A percentile compares a stretch with the other conserved stretches of the same genome.
These are phyloP conservation scores for Phytopythium helicoides DNA, from an alignment of 352 stramenopile genomes.

Conservation along the genomic window DNA sequence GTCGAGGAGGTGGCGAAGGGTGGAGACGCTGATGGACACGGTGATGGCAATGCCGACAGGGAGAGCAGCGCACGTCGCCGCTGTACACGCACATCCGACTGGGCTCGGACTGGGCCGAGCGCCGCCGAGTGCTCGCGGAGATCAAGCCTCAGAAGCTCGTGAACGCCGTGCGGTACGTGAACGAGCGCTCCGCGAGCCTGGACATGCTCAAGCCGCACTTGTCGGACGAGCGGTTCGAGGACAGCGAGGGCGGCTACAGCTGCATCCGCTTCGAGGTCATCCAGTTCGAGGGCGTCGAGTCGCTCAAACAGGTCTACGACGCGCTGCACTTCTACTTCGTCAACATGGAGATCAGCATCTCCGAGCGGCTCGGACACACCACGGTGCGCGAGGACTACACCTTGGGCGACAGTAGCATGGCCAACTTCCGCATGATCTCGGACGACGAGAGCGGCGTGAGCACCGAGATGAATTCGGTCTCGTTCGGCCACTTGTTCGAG, in stretches of 20 bases:
- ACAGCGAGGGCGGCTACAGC: slow-evolving; percentile 22
- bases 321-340: slow-evolving; percentile 31
- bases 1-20: too few species aligned
- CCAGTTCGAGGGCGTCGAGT: slow-evolving; percentile 24
- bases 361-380: slow-evolving; percentile 29
- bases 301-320: slow-evolving; percentile 32
- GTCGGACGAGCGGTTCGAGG: slow-evolving; percentile 21
- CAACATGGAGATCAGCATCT: slow-evolving; percentile 49
- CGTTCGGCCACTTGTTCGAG: slow-evolving; percentile 23
- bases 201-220: slow-evolving; percentile 6
- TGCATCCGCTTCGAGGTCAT: slow-evolving; percentile 16
- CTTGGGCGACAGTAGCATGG: slow-evolving; percentile 16
- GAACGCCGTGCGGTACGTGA: slow-evolving; percentile 24
- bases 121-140: slow-evolving; percentile 10
- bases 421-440: slow-evolving; percentile 24
- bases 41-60: not conserved
- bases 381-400: slow-evolving; percentile 30
- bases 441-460: slow-evolving; percentile 12
- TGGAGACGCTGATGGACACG: too few species aligned
- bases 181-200: slow-evolving; percentile 5
- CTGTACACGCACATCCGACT: slow-evolving; percentile 20
- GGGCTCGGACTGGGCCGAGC: slow-evolving; percentile 11
- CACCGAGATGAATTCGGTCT: slow-evolving; percentile 20
- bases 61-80: slow-evolving; percentile 18
- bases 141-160: slow-evolving; percentile 17